Evolutionary conservation across 73 alveolate genomes (phyloP).

Genomic region (Uronychia binucleata): DNA sequence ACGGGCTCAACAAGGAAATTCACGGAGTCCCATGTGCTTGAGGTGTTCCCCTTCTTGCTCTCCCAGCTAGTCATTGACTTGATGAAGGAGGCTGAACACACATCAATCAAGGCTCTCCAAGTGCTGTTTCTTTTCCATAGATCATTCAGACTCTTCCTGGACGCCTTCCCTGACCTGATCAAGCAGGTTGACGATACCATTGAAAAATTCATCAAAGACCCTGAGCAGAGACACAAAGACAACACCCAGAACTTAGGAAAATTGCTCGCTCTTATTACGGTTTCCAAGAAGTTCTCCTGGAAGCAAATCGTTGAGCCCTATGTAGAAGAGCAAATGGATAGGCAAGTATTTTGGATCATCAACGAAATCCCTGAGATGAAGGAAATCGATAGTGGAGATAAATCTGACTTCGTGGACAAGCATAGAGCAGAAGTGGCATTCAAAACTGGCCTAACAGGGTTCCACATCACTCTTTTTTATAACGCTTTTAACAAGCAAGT

Average conservation of each 20-base stretch:
- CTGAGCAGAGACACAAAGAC: constrained; percentile 87
- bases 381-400: constrained; percentile 59
- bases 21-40: constrained; percentile 74
- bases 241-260: constrained; percentile 91
- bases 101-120: constrained; percentile 83
- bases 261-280: constrained; percentile 76
- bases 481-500: constrained; percentile 66
- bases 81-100: constrained; percentile 88
- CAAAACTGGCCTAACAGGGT: constrained; percentile 86
- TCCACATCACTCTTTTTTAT: constrained; percentile 85
- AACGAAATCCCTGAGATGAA: constrained; percentile 92
- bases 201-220: constrained; percentile 81
- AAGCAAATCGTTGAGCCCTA: constrained; percentile 83
- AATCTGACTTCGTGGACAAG: constrained; percentile 75
- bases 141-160: constrained; percentile 73
- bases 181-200: constrained; percentile 75
- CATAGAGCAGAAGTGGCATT: constrained; percentile 86
- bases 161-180: constrained; percentile 82
- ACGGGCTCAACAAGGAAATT: constrained; percentile 91
- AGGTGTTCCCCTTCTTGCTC: constrained; percentile 91
- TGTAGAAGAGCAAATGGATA: constrained; percentile 89
- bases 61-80: constrained; percentile 75
- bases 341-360: constrained; percentile 95
- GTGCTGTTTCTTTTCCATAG: constrained; percentile 80
- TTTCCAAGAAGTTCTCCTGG: constrained; percentile 69